Conservation (phyloP, 495 filamentous ascomycete genomes). For the Aspergillus nidulans region DNA sequence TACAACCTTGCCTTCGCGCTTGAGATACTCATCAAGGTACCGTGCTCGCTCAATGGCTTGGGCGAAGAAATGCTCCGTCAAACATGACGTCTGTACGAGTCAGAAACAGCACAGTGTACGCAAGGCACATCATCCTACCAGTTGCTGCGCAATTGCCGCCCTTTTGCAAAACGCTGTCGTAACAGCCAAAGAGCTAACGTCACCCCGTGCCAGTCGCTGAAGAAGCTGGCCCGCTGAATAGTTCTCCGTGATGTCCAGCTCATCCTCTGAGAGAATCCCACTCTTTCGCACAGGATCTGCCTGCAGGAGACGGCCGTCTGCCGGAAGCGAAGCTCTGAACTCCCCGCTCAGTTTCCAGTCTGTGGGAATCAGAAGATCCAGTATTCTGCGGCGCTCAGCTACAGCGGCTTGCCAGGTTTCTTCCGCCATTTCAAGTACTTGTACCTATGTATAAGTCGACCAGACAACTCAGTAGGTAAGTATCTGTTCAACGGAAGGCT, state of each 20-base stretch:
- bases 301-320: slow-evolving; percentile 13
- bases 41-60: slow-evolving; percentile 33
- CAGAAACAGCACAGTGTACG: background rate
- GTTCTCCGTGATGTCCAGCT: slow-evolving; percentile 49
- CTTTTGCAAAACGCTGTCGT: slow-evolving; percentile 47
- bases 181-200: slow-evolving; percentile 40
- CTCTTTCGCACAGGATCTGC: slow-evolving; percentile 18
- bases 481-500: background rate
- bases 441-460: background rate
- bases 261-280: slow-evolving; percentile 25
- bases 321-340: slow-evolving; percentile 2
- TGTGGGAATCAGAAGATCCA: slow-evolving; percentile 20
- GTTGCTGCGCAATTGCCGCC: slow-evolving; percentile 26
- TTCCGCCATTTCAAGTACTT: background rate
- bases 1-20: slow-evolving; percentile 34
- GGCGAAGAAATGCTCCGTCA: slow-evolving; percentile 41
- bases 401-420: slow-evolving; percentile 22
- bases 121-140: slow-evolving; percentile 10
- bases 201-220: slow-evolving; percentile 16
- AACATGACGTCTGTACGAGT: slow-evolving; percentile 31
- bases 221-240: slow-evolving; percentile 45
- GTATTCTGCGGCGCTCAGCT: slow-evolving; percentile 19
- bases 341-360: slow-evolving; percentile 23
- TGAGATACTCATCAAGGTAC: slow-evolving; percentile 41
- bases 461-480: background rate